Base-by-base conservation (phyloP, 768 basidiomycete genomes). In the Naganishia antarctica region DNA sequence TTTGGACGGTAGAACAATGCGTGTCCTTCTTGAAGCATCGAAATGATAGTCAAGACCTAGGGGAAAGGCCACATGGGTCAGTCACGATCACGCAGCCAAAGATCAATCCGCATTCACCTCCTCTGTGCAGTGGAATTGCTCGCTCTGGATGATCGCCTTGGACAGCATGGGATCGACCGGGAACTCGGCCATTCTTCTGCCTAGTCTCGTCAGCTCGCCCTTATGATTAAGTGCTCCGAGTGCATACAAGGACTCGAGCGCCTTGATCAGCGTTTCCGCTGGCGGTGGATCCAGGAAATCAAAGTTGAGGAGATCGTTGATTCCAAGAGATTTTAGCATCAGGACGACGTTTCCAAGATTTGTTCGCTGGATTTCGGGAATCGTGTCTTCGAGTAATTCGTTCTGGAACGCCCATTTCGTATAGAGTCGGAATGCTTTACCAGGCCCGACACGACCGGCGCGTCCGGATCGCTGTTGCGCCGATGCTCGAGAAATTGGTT, bases 241-340 rank as follows among this genome's bases (percentile, higher is more conserved):
- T 0, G 94, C 96, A 78, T 99, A 99, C 4, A 99, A 78, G 63
- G 97, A 78, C 74, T 98, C 93, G 41, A 98, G 81, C 4, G 91
- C 91, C 46, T 92, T 85, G 83, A 98, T 94, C 59, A 99, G 84
- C 13, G 96, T 98, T 77, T 99, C 96, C 23, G 91, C 92, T 8
- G 96, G 93, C 4, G 96, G 96, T 7, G 93, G 93, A 72, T 97
- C 94, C 80, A 99, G 86, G 77, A 99, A 99, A 79, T 99, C 96
- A 74, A 99, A 99, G 21, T 90, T 90, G 70, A 99, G 89, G 28
- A 98, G 84, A 78, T 99, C 91, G 75, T 99, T 99, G 81, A 99
- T 98, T 28, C 96, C 96, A 43, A 99, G 81, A 0, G 91, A 94
- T 78, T 99, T 99, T 65, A 99, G 84, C 70, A 98, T 79, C 18